Evolutionary conservation across 1,139 yeast species (phyloP), one percentile per base, ranked within the genome.

Genomic region (Martiniozyma asiatica): DNA sequence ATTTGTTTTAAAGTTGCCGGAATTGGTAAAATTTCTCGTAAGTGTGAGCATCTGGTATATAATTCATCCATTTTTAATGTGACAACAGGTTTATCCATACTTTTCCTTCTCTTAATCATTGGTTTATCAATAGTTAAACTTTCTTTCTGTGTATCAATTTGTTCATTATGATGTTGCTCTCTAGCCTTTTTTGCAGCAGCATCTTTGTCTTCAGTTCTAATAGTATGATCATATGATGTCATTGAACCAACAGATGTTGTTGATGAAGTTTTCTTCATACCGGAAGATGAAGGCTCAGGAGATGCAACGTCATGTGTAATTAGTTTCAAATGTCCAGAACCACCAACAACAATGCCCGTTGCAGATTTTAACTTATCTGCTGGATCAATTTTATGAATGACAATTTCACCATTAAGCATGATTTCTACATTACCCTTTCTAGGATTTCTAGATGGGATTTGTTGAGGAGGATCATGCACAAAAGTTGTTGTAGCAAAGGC

Each of bases 401-500:
- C 61, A 10, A 76, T 60, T 3, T 65, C 60, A 0, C 89, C 89
- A 44, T 70, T 69, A 4, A 67, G 52, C 29, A 66, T 52, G 4
- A 78, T 59, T 43, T 77, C 87, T 6, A 79, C 89, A 46, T 81
- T 76, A 4, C 96, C 96, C 41, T 67, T 67, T 40, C 69, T 67
- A 2, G 96, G 96, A 37, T 76, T 67, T 42, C 94, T 61, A 1
- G 94, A 79, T 1, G 97, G 97, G 37, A 87, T 80, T 51, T 85
- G 96, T 48, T 87, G 97, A 23, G 94, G 96, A 2, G 97, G 97
- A 51, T 87, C 96, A 35, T 75, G 73, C 35, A 73, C 67, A 46
- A 78, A 79, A 0, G 84, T 77, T 19, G 74, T 71, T 14, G 76
- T 64, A 29, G 79, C 82, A 51, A 79, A 79, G 0, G 82, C 74